These are phyloP conservation scores for Talaromyces sp. DNA, from an alignment of 2,329 filamentous ascomycete genomes.

Conservation along the genomic window DNA sequence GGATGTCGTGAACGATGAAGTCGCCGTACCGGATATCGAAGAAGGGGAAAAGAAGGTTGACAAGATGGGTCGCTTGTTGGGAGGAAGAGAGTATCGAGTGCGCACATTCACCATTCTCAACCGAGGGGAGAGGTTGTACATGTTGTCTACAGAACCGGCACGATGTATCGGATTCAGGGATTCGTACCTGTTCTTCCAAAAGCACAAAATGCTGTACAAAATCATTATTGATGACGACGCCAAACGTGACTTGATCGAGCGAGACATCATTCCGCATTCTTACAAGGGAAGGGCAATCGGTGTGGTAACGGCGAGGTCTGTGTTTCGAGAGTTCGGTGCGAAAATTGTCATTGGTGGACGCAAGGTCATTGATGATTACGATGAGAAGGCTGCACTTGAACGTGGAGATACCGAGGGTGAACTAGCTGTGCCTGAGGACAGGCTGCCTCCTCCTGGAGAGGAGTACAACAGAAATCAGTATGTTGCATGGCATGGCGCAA, in stretches of 20 bases:
- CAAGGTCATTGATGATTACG: slow-evolving; percentile 85
- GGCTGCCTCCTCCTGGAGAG: slow-evolving; percentile 69
- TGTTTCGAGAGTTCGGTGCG: slow-evolving; percentile 94
- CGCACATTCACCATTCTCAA: slow-evolving; percentile 89
- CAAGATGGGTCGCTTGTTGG: slow-evolving; percentile 77
- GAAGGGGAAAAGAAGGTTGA: slow-evolving; percentile 94
- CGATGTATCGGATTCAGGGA: slow-evolving; percentile 96
- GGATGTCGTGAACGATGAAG: slow-evolving; percentile 88
- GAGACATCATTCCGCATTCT: slow-evolving; percentile 92
- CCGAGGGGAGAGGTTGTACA: slow-evolving; percentile 84
- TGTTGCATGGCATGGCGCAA: slow-evolving; percentile 96
- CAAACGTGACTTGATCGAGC: slow-evolving; percentile 92
- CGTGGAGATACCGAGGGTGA: slow-evolving; percentile 84
- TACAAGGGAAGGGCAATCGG: slow-evolving; percentile 98
- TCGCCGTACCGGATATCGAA: slow-evolving; percentile 78
- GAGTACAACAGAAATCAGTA: slow-evolving; percentile 99
- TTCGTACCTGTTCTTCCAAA: slow-evolving; percentile 98
- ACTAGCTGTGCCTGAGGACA: slow-evolving; percentile 85
- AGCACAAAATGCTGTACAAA: slow-evolving; percentile 94
- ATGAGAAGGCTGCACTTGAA: slow-evolving; percentile 69
- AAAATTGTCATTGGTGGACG: slow-evolving; percentile 90
- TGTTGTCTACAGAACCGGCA: slow-evolving; percentile 96
- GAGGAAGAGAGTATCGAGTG: slow-evolving; percentile 87
- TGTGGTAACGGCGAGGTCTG: slow-evolving; percentile 91
- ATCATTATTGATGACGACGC: slow-evolving; percentile 98